Evolutionary conservation across 306 rosid species (phyloP).

Genomic region (Prunus mira): DNA sequence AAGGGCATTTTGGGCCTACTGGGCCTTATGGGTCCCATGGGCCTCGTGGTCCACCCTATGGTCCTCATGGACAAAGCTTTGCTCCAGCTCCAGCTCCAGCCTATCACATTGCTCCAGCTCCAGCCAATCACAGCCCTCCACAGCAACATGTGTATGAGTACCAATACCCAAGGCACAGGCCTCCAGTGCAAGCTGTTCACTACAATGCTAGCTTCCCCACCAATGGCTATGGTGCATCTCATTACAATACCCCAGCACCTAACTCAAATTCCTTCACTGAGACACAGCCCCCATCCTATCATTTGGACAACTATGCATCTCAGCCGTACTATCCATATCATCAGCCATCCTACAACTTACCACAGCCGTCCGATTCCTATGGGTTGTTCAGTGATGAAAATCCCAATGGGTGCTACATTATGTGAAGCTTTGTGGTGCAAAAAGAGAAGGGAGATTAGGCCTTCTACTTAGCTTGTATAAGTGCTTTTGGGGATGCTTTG

Average conservation of each 20-base stretch:
- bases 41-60: not conserved
- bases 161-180: conserved; percentile 15
- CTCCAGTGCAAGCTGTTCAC: conserved; percentile 31
- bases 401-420: conserved; percentile 63
- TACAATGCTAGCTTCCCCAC: conserved; percentile 44
- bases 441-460: not conserved
- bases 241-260: conserved; percentile 40
- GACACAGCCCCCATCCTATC: conserved; percentile 24
- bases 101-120: conserved; percentile 22
- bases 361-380: conserved; percentile 40
- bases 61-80: conserved; percentile 11
- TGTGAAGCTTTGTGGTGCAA: conserved; percentile 30
- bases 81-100: conserved; percentile 7
- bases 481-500: conserved; percentile 32
- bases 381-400: conserved; percentile 76
- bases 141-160: conserved; percentile 31
- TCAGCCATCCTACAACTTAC: not conserved
- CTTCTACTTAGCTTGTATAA: conserved; percentile 30
- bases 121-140: conserved; percentile 38
- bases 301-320: conserved; percentile 22
- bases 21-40: not conserved
- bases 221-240: conserved; percentile 38
- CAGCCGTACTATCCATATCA: not conserved
- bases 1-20: no score
- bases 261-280: conserved; percentile 25